Evolutionary conservation across 2,329 filamentous ascomycete genomes (phyloP).

Genomic region (Alternaria postmessia): DNA sequence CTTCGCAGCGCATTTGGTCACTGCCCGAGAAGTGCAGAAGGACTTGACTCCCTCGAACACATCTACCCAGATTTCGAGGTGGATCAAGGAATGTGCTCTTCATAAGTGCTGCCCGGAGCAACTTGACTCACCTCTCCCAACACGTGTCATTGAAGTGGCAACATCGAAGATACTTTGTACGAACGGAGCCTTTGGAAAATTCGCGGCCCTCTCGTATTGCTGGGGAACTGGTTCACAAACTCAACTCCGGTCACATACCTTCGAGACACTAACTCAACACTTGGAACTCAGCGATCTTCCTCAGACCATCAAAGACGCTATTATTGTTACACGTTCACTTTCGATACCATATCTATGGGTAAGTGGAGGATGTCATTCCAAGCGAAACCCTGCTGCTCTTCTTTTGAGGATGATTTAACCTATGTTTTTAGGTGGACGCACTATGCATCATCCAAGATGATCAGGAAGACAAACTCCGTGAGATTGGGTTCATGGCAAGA

Average conservation of each 20-base stretch:
- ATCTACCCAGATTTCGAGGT: fast-evolving
- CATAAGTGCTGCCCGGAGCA: neutral
- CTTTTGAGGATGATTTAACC: neutral
- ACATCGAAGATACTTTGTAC: neutral
- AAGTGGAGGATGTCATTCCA: neutral
- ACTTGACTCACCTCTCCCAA: neutral
- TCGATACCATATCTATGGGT: neutral
- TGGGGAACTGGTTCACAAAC: neutral
- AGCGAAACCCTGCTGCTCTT: neutral
- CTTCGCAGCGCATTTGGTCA: neutral
- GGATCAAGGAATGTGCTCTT: neutral
- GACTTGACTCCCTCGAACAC: neutral
- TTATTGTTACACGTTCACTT: neutral
- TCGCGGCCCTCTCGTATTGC: neutral
- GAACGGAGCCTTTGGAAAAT: neutral
- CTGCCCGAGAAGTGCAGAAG: neutral
- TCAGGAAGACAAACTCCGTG: too few relatives aligned
- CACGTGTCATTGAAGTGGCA: neutral
- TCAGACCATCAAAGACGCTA: neutral
- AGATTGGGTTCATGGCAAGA: too few relatives aligned
- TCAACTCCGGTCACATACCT: neutral
- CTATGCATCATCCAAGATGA: neutral
- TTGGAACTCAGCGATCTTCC: neutral
- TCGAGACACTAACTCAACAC: neutral
- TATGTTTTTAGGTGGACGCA: neutral